Evolutionary conservation across 164 flowering plant species (phyloP).

Genomic region (Saururus chinensis): DNA sequence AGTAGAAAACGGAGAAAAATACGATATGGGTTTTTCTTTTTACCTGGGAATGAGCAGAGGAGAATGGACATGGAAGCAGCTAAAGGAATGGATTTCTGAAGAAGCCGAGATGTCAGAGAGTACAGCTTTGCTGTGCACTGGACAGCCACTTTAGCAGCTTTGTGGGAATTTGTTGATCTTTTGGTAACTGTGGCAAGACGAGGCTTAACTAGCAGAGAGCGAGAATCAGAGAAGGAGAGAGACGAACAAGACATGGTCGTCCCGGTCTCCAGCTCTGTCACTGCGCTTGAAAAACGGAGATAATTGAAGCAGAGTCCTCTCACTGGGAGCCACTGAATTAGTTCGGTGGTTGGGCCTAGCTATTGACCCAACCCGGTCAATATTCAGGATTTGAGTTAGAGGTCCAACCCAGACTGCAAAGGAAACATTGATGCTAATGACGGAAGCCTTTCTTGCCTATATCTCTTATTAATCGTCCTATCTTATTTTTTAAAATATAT

Average conservation of each 20-base stretch:
- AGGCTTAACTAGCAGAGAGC: not conserved
- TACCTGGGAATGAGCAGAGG: slow-evolving; percentile 1
- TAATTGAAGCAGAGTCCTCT: too few relatives aligned
- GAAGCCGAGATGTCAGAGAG: not conserved
- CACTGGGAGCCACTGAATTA: too few relatives aligned
- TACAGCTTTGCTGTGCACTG: not conserved
- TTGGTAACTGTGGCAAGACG: not conserved
- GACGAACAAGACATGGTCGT: not conserved
- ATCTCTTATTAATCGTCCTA: too few relatives aligned
- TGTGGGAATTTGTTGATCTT: not conserved
- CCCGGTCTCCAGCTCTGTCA: too few relatives aligned
- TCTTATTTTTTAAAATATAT: too few relatives aligned
- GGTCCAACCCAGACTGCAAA: too few relatives aligned
- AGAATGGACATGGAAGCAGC: slow-evolving; percentile 4
- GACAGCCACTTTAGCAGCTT: not conserved
- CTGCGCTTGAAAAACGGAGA: too few relatives aligned
- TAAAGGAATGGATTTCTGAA: not conserved
- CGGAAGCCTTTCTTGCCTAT: too few relatives aligned
- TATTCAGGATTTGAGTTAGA: too few relatives aligned
- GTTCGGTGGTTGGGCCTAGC: too few relatives aligned
- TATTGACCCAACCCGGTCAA: too few relatives aligned
- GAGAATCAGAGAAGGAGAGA: not conserved
- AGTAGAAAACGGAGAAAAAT: not conserved
- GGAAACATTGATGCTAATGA: too few relatives aligned
- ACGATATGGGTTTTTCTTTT: not conserved